Conservation (phyloP, 1,139 yeast genomes). For the Sugiyamaella xylanicola region DNA sequence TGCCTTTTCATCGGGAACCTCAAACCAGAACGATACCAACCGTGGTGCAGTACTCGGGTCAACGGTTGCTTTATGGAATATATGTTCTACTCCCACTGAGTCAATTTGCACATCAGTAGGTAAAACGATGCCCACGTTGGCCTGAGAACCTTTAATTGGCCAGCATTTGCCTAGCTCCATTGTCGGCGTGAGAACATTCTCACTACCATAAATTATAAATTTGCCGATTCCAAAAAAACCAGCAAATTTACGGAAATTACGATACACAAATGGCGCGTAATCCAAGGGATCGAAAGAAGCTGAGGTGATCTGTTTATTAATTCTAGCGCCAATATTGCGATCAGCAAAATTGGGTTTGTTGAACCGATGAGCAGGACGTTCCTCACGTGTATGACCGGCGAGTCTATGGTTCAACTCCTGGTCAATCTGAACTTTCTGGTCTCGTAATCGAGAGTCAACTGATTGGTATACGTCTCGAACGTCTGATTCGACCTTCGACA, state of each 20-base stretch:
- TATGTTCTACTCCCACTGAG: constrained; percentile 40
- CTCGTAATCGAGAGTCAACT: constrained; percentile 16
- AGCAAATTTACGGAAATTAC: constrained; percentile 25
- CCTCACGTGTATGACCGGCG: neutral
- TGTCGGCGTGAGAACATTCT: constrained; percentile 35
- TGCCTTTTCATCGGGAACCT: constrained; percentile 30
- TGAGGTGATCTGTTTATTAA: constrained; percentile 37
- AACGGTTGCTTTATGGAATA: constrained; percentile 34
- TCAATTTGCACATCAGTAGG: constrained; percentile 35
- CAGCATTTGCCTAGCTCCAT: constrained; percentile 41
- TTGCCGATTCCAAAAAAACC: constrained; percentile 34
- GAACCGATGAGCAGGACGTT: constrained; percentile 16
- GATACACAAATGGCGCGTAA: constrained; percentile 26
- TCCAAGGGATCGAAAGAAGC: constrained; percentile 34
- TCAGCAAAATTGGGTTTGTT: constrained; percentile 40
- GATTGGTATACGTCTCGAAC: constrained; percentile 15
- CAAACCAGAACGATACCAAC: constrained; percentile 38
- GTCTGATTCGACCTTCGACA: constrained; percentile 13
- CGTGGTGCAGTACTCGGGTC: constrained; percentile 40
- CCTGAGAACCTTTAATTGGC: constrained; percentile 42
- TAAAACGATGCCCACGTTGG: constrained; percentile 38
- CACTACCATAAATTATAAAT: constrained; percentile 33
- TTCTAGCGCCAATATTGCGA: constrained; percentile 37
- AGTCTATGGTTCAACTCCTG: constrained; percentile 14
- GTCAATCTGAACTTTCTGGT: constrained; percentile 16